Percentiles rank a stretch among this genome's conserved stretches.
phyloP scores from a whole-genome alignment of 78 protist genomes.

The Dictyostelium intermedium region DNA sequence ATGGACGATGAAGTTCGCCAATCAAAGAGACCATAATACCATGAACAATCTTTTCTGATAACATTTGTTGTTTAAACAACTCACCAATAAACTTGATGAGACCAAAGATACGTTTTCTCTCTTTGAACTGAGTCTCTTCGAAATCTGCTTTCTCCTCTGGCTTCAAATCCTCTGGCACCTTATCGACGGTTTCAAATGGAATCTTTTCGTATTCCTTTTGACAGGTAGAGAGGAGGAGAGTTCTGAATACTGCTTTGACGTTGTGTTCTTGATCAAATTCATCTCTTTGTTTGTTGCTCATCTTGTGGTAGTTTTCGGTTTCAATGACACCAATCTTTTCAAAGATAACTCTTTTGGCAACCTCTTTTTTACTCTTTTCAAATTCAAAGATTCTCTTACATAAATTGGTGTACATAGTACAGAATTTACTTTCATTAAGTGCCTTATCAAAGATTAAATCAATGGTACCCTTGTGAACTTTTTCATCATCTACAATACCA shows the following conservation, averaged over 20 bases:
- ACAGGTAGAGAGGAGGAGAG: slow-evolving; percentile 15
- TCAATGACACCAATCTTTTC: neutral
- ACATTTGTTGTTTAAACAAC: slow-evolving; percentile 74
- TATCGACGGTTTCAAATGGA: slow-evolving; percentile 15
- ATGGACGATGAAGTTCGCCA: slow-evolving; percentile 69
- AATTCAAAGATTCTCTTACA: slow-evolving; percentile 41
- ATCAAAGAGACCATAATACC: slow-evolving; percentile 52
- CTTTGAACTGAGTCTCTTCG: slow-evolving; percentile 53
- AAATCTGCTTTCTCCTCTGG: slow-evolving; percentile 17
- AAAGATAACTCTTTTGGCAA: neutral
- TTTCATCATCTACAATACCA: slow-evolving; percentile 35
- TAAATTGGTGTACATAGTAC: slow-evolving; percentile 60
- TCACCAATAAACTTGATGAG: slow-evolving; percentile 80
- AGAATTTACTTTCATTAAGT: slow-evolving; percentile 62
- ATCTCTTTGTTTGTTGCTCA: neutral
- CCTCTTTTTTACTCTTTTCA: slow-evolving; percentile 23
- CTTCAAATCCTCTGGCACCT: slow-evolving; percentile 27
- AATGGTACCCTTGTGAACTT: slow-evolving; percentile 42
- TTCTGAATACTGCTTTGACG: slow-evolving; percentile 29
- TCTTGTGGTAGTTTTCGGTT: neutral
- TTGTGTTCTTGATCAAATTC: slow-evolving; percentile 15
- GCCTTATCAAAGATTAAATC: slow-evolving; percentile 68
- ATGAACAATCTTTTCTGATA: slow-evolving; percentile 63
- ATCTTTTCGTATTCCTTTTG: slow-evolving; percentile 66
- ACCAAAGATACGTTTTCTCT: slow-evolving; percentile 58